Conservation (phyloP, 257 asterid genomes). For the Solanum habrochaites region DNA sequence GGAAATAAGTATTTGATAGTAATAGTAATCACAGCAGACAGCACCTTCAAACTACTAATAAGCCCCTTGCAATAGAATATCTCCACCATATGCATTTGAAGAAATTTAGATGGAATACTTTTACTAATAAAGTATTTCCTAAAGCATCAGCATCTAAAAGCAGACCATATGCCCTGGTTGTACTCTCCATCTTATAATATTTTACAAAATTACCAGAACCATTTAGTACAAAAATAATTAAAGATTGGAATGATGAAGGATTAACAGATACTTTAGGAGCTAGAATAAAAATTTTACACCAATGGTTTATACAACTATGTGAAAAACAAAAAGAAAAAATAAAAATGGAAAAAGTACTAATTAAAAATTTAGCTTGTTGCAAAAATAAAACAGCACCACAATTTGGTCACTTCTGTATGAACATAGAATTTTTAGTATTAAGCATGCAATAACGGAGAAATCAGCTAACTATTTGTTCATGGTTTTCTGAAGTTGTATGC, state of each 20-base stretch:
- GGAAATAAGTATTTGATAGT: background rate
- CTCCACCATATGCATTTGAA: background rate
- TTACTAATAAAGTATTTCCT: background rate
- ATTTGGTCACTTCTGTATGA: background rate
- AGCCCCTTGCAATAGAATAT: background rate
- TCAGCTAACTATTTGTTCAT: background rate
- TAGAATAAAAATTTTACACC: no score
- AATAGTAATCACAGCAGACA: background rate
- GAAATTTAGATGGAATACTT: background rate
- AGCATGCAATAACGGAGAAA: background rate
- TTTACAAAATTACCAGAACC: no score
- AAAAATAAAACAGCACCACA: no score
- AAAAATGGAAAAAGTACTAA: no score
- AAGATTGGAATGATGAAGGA: no score
- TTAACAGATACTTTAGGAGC: no score
- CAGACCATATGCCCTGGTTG: background rate
- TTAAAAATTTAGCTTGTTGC: no score
- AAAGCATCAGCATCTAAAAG: background rate
- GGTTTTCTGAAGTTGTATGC: background rate
- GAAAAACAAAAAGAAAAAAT: no score
- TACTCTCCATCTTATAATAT: background rate
- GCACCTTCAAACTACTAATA: background rate
- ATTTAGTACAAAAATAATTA: no score
- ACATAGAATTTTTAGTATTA: background rate
- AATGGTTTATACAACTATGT: no score